Base-by-base conservation (phyloP, 1,284 basidiomycete species). In the Cryptococcus sp. region DNA sequence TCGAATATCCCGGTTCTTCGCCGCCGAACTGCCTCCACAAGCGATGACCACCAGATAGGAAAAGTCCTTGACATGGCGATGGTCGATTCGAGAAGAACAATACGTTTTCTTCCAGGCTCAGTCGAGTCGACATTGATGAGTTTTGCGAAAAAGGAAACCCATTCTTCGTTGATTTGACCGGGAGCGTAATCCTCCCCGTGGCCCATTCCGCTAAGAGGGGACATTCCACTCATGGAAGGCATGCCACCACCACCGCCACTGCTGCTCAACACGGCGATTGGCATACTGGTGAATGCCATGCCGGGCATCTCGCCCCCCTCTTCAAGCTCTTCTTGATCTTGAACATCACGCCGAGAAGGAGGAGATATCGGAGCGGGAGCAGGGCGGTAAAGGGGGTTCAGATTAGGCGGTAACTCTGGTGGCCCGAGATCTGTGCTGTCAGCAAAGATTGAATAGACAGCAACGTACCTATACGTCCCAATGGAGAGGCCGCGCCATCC, bases 11-110 rank as follows among this genome's bases (percentile, higher is more conserved):
- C 61, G 34, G 55, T 47, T 45, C 59, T 25, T 43, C 89, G 83
- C 56, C 86, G 81, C 49, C 86, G 85, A 8, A 93, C 88, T 8
- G 89, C 87, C 43, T 85, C 82, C 11, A 91, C 81, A 16, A 94
- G 81, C 34, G 86, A 82, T 3, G 89, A 86, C 72, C 89, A 93
- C 91, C 92, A 93, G 1, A 82, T 78, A 2, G 86, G 81, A 8
- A 89, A 86, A 5, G 88, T 85, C 4, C 85, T 77, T 0, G 88
- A 85, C 54, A 94, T 84, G 0, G 85, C 87, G 5, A 85, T 82
- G 62, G 88, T 89, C 69, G 92, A 89, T 55, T 89, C 87, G 52
- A 94, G 81, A 65, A 92, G 89, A 50, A 94, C 82, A 10, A 94
- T 83, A n/a, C 91, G 86, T 48, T 51, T 62, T 10, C 61, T 60